Evolutionary conservation across 2,329 filamentous ascomycete species (phyloP).

Genomic region (Neocatenulostroma microsporum): DNA sequence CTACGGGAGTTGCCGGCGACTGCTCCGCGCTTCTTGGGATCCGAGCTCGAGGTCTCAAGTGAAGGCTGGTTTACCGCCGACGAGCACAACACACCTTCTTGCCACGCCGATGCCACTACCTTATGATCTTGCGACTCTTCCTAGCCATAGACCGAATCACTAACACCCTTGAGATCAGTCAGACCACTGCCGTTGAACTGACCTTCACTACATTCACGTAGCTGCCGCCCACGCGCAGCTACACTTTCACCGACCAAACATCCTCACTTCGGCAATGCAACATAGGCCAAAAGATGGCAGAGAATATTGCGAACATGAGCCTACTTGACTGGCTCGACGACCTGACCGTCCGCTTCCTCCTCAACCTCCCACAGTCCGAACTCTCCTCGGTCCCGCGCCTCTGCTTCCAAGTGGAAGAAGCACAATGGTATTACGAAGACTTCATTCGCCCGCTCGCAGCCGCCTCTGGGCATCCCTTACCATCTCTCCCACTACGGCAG

Average conservation of each 20-base stretch:
- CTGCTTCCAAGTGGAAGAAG: constrained; percentile 98
- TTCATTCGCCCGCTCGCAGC: constrained; percentile 67
- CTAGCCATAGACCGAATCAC: no score
- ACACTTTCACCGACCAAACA: background rate
- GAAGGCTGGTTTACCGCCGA: no score
- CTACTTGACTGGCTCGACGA: constrained; percentile 97
- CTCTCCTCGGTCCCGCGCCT: constrained; percentile 84
- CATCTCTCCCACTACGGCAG: constrained; percentile 72
- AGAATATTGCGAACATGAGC: constrained; percentile 49
- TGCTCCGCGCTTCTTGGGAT: no score
- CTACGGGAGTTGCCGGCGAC: no score
- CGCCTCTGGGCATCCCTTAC: constrained; percentile 64
- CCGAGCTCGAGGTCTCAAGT: no score
- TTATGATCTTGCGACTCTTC: background rate
- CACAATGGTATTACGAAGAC: constrained; percentile 99
- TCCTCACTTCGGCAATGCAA: background rate
- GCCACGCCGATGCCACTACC: background rate
- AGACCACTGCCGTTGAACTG: no score
- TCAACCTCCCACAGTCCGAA: constrained; percentile 90
- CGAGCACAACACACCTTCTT: no score
- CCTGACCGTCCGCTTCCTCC: constrained; percentile 93
- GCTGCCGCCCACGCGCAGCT: background rate
- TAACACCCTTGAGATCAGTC: no score
- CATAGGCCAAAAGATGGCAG: background rate
- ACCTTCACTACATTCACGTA: no score